Base-by-base conservation (phyloP, 306 rosid species). In the Medicago arabica region DNA sequence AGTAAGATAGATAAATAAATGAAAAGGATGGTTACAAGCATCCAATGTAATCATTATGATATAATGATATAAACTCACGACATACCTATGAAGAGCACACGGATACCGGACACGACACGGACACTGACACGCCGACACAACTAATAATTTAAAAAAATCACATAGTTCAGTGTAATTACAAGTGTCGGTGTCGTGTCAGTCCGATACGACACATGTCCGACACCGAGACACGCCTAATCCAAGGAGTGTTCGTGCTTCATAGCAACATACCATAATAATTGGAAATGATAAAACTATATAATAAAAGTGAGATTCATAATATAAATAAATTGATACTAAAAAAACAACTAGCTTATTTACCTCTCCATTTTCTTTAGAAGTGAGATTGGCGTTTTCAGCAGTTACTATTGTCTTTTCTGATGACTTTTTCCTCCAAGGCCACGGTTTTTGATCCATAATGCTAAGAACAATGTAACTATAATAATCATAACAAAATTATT, bases 351-450 rank as follows among this genome's bases (percentile, higher is more conserved):
- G 17, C 64, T 73, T 81, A 88, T 94, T 75, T 80, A 89, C 98
- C 96, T 85, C 93, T 84, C 83, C 95, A 72, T 86, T 90, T 76
- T 78, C 90, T 54, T 81, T 86, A 15, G 76, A 70, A 81, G 82
- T 15, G 59, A 36, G 75, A 63, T 79, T 79, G 44, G 66, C 50
- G 50, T 81, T 85, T 51, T 93, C 96, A 23, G 75, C 60, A 4
- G 86, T 67, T 75, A 78, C 16, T 75, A 55, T 61, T 19, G 78
- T 68, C 84, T 90, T 93, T 85, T 90, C 98, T 5, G 90, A 78
- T 51, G 96, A 86, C 70, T 87, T 93, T 85, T 90, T 93, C 84
- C 76, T 93, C 98, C 98, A 89, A 69, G 75, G 89, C 96, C 98
- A 93, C 7, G 91, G 5, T 81, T 89, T 90, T 41, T 82, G 85